A percentile compares a stretch with the other conserved stretches of the same genome.
These are phyloP conservation scores for Geotrichum fermentans DNA, from an alignment of 1,139 yeast species.

Conservation along the genomic window DNA sequence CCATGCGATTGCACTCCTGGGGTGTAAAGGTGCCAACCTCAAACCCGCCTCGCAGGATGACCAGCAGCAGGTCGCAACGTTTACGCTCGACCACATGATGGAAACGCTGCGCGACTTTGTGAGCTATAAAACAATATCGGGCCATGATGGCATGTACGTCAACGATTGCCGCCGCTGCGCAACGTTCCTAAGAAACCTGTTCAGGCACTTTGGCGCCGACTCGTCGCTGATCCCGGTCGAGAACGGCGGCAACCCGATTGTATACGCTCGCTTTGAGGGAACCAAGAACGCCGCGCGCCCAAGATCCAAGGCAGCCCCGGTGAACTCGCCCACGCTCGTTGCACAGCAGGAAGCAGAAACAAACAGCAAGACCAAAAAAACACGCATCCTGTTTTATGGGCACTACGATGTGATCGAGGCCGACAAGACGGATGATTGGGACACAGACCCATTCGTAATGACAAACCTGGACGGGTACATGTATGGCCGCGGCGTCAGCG, in stretches of 20 bases:
- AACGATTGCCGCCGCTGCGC: conserved; percentile 89
- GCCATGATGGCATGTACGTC: conserved; percentile 57
- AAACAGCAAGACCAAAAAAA: neutral
- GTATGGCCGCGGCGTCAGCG: conserved; percentile 90
- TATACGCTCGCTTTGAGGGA: conserved; percentile 64
- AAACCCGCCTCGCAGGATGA: conserved; percentile 1
- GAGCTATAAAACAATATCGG: conserved; percentile 71
- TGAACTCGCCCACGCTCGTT: conserved; percentile 9
- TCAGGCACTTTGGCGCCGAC: conserved; percentile 69
- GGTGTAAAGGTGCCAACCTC: no score
- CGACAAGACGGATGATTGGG: conserved; percentile 58
- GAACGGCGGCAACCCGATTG: conserved; percentile 72
- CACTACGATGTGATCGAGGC: conserved; percentile 90
- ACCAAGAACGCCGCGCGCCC: conserved; percentile 14
- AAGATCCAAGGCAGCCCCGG: neutral
- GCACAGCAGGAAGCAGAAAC: neutral
- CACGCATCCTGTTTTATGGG: conserved; percentile 73
- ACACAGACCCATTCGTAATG: conserved; percentile 69
- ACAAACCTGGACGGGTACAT: conserved; percentile 78
- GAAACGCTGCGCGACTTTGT: conserved; percentile 58
- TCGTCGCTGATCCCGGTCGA: conserved; percentile 68
- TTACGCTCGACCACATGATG: conserved; percentile 58
- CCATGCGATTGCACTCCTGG: no score
- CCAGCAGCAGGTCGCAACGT: conserved; percentile 20
- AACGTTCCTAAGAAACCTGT: conserved; percentile 57